These are phyloP conservation scores for Mucor plumbeus DNA, from an alignment of 371 early-diverging fungal species.

Conservation along the genomic window DNA sequence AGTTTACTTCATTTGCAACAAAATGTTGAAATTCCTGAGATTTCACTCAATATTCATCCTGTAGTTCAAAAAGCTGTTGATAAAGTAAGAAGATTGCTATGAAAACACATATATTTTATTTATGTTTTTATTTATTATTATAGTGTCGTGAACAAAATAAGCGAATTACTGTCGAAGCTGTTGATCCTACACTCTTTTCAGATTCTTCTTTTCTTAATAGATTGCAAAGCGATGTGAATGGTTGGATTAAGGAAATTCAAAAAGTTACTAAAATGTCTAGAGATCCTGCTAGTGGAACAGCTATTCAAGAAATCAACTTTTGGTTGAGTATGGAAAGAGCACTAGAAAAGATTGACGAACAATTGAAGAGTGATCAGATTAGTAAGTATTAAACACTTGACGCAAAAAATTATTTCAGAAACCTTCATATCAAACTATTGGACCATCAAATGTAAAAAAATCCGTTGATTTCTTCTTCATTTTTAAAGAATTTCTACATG, in stretches of 20 bases:
- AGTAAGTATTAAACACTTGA: conserved; percentile 41
- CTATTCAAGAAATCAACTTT: conserved; percentile 98
- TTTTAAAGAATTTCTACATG: no score
- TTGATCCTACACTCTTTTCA: conserved; percentile 68
- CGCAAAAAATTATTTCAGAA: no score
- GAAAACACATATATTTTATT: not conserved
- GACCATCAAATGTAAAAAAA: no score
- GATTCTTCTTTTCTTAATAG: conserved; percentile 92
- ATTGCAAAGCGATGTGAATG: conserved; percentile 94
- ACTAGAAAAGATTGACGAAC: conserved; percentile 91
- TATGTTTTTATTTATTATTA: conserved; percentile 52
- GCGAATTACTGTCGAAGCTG: conserved; percentile 75
- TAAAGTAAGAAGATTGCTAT: conserved; percentile 47
- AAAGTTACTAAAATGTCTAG: conserved; percentile 95
- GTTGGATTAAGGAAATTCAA: conserved; percentile 99
- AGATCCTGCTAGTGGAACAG: conserved; percentile 92
- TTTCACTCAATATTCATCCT: conserved; percentile 85
- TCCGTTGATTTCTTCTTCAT: no score
- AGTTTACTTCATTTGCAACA: conserved; percentile 95
- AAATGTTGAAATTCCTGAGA: conserved; percentile 97
- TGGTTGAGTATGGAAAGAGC: conserved; percentile 98
- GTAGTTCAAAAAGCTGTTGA: conserved; percentile 82
- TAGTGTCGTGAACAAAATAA: conserved; percentile 68
- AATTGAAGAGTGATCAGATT: conserved; percentile 92
- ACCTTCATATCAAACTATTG: no score